Percentiles rank a stretch among this genome's conserved stretches.
These are phyloP conservation scores for Tetrahymena borealis DNA, from an alignment of 73 alveolate genomes.

Conservation along the genomic window DNA sequence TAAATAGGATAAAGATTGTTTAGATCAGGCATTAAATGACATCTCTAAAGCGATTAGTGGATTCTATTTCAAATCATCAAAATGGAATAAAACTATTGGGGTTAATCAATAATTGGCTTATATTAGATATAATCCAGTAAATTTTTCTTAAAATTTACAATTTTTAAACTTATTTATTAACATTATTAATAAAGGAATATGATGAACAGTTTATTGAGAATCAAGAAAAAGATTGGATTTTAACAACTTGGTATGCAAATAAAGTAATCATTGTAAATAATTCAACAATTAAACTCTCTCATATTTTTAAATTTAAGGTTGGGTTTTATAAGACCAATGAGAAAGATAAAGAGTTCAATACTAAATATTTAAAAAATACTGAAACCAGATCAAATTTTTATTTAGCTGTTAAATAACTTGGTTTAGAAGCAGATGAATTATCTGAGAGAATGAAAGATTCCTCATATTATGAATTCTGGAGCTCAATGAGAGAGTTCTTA, in stretches of 20 bases:
- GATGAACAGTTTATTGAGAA: not conserved
- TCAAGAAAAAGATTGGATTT: not conserved
- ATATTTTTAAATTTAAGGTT: not conserved
- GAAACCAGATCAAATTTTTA: not conserved
- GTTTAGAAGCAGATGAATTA: not conserved
- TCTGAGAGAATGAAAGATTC: not conserved
- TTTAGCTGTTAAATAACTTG: not conserved
- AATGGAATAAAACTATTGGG: not conserved
- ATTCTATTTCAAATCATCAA: not conserved
- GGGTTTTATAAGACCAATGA: not conserved
- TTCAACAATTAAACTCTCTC: not conserved
- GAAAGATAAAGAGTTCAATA: not conserved
- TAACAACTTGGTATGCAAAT: not conserved
- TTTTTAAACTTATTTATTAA: too few species aligned
- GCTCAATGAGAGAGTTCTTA: not conserved
- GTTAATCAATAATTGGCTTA: not conserved
- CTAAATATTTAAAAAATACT: not conserved
- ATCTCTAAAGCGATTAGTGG: not conserved
- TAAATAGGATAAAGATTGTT: not conserved
- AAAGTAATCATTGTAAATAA: not conserved
- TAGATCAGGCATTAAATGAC: not conserved
- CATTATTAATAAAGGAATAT: not conserved
- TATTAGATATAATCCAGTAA: not conserved
- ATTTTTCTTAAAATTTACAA: too few species aligned
- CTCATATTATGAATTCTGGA: not conserved